These are phyloP conservation scores for Rhynchosporium graminicola DNA, from an alignment of 2,329 filamentous ascomycete genomes.

Conservation along the genomic window DNA sequence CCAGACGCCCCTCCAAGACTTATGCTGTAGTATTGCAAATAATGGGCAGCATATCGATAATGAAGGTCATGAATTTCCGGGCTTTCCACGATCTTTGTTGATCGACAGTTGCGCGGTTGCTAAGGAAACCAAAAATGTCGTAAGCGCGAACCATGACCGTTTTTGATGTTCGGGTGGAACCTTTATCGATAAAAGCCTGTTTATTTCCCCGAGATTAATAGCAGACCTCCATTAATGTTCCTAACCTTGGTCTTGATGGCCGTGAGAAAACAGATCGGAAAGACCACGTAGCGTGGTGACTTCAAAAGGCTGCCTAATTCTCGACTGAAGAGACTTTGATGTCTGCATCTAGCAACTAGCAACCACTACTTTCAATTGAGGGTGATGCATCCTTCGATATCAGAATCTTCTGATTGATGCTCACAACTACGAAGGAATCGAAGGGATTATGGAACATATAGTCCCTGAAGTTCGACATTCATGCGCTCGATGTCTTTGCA, in stretches of 20 bases:
- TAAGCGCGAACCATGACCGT: not conserved
- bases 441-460: too few relatives aligned
- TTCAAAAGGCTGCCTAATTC: too few relatives aligned
- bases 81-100: slow-evolving; percentile 16
- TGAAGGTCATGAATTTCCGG: slow-evolving; percentile 13
- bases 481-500: too few relatives aligned
- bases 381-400: too few relatives aligned
- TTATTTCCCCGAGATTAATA: slow-evolving; percentile 5
- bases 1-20: slow-evolving; percentile 19
- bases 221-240: not conserved
- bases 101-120: slow-evolving; percentile 12
- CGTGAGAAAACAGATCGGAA: not conserved
- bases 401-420: too few relatives aligned
- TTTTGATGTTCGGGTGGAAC: slow-evolving; percentile 5
- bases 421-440: too few relatives aligned
- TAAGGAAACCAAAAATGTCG: not conserved
- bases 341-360: too few relatives aligned
- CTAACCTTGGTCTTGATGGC: not conserved
- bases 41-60: slow-evolving; percentile 26
- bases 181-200: not conserved
- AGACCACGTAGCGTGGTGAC: not conserved
- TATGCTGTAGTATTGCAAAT: slow-evolving; percentile 28
- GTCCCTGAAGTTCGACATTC: too few relatives aligned
- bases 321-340: too few relatives aligned
- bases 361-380: too few relatives aligned